Conservation (phyloP, 331 rosid species). For the Stylosanthes scabra region DNA sequence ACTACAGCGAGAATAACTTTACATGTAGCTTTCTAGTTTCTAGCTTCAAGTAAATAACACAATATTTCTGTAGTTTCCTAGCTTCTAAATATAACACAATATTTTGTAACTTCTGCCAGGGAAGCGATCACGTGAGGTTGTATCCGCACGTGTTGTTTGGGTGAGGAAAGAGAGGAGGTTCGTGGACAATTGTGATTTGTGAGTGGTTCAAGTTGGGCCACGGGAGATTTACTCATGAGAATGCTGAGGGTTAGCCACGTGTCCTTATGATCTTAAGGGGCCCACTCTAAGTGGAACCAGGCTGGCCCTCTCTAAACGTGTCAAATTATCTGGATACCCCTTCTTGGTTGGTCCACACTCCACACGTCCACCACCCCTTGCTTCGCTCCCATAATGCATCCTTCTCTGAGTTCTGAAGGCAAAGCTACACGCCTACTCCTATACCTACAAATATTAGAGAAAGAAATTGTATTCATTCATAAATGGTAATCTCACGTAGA, state of each 20-base stretch:
- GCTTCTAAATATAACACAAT: too few species aligned
- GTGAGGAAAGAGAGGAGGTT: slow-evolving; percentile 36
- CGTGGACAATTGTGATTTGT: slow-evolving; percentile 48
- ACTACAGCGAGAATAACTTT: too few species aligned
- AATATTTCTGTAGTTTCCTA: too few species aligned
- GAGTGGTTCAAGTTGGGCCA: slow-evolving; percentile 54
- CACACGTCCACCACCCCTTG: not conserved
- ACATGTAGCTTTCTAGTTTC: too few species aligned
- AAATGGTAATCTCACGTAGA: not conserved
- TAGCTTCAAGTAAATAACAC: too few species aligned
- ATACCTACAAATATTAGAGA: not conserved
- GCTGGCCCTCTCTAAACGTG: slow-evolving; percentile 44
- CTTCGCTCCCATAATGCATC: not conserved
- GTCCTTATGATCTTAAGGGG: slow-evolving; percentile 49
- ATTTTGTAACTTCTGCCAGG: too few species aligned
- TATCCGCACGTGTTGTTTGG: slow-evolving; percentile 38
- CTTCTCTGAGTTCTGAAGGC: slow-evolving; percentile 3
- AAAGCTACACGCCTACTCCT: too few species aligned
- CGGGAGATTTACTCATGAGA: slow-evolving; percentile 49
- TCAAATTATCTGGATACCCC: not conserved
- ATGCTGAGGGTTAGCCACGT: slow-evolving; percentile 44
- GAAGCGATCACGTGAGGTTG: slow-evolving; percentile 35
- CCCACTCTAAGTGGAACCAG: not conserved
- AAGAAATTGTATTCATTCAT: not conserved
- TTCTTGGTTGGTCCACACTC: slow-evolving; percentile 37